phyloP scores from a whole-genome alignment of 176 grass and related monocot species.

The Chloris gayana region DNA sequence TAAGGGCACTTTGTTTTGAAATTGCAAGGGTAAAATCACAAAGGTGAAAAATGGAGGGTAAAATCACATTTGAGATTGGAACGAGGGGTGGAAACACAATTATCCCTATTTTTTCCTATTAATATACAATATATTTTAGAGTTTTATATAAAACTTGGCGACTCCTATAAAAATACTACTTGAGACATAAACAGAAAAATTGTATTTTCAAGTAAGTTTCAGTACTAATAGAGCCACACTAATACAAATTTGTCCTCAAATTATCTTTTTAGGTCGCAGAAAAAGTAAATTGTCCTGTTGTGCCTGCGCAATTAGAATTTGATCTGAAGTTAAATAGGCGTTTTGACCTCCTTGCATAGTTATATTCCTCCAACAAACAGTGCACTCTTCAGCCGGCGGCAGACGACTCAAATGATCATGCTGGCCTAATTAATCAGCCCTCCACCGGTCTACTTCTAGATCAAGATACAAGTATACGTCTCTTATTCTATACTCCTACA shows the following conservation, averaged over 20 bases:
- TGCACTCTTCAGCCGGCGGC: background rate
- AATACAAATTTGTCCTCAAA: background rate
- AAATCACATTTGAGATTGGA: no score
- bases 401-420: background rate
- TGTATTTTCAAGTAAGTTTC: no score
- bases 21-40: no score
- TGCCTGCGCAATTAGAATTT: background rate
- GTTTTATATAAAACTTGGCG: no score
- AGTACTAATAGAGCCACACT: background rate
- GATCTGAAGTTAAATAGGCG: background rate
- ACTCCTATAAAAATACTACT: no score
- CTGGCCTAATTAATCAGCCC: constrained; percentile 22
- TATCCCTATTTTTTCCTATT: no score
- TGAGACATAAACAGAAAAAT: no score
- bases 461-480: background rate
- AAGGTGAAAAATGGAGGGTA: no score
- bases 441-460: constrained; percentile 3
- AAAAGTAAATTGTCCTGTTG: background rate
- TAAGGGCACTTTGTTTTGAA: no score
- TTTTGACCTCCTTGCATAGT: background rate
- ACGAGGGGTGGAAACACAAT: no score
- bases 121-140: no score
- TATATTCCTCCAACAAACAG: background rate
- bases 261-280: background rate
- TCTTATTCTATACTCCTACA: background rate